Percentiles rank a stretch among this genome's conserved stretches.
phyloP scores from a whole-genome alignment of 441 rosid genomes.

The Bocquillonia castaneifolia region DNA sequence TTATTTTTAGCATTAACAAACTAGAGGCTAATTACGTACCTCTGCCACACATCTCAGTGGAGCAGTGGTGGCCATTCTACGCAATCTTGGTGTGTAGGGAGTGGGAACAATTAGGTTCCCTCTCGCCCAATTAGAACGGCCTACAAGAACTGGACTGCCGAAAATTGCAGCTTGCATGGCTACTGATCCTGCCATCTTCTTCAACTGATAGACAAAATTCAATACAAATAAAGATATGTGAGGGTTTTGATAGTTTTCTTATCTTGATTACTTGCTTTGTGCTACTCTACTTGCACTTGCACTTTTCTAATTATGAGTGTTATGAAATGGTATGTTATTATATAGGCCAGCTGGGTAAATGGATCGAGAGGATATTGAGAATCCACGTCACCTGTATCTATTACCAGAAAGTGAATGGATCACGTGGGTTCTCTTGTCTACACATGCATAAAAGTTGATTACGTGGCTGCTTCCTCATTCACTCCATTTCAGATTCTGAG shows the following conservation, averaged over 20 bases:
- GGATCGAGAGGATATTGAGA: slow-evolving; percentile 25
- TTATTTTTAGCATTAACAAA: too few species aligned
- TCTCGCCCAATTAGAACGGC: slow-evolving; percentile 16
- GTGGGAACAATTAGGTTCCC: slow-evolving; percentile 19
- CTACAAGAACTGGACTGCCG: slow-evolving; percentile 24
- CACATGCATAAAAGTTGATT: slow-evolving; percentile 12
- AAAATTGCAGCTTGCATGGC: slow-evolving; percentile 39
- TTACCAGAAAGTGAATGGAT: background rate
- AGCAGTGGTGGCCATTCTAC: slow-evolving; percentile 21
- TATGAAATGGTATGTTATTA: too few species aligned
- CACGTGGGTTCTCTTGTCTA: slow-evolving; percentile 30
- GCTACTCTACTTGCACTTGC: background rate
- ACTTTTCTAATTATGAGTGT: background rate
- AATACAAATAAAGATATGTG: background rate
- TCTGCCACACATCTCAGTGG: slow-evolving; percentile 44
- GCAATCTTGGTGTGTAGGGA: slow-evolving; percentile 14
- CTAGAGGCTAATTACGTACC: slow-evolving; percentile 19
- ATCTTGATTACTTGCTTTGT: too few species aligned
- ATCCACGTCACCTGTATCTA: slow-evolving; percentile 32
- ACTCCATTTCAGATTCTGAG: slow-evolving; percentile 9
- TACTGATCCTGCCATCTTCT: slow-evolving; percentile 36
- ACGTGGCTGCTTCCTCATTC: slow-evolving; percentile 27
- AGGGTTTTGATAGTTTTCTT: too few species aligned
- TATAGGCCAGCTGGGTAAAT: background rate
- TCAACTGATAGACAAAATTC: too few species aligned